A percentile compares a stretch with the other conserved stretches of the same genome.
These are phyloP conservation scores for Bauhinia variegata DNA, from an alignment of 306 rosid genomes.

Conservation along the genomic window DNA sequence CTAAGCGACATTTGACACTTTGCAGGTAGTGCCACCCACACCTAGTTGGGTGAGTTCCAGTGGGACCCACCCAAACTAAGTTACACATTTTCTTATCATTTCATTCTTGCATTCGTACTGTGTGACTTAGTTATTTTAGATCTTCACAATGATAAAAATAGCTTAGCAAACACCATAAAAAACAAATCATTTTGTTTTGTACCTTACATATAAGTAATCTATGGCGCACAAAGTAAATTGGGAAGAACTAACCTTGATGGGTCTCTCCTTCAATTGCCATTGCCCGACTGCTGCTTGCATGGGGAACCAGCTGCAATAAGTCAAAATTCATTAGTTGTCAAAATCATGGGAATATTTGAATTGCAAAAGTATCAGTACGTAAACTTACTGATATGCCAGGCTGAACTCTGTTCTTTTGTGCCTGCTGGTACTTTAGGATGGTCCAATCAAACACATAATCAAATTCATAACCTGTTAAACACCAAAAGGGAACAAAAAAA, in stretches of 20 bases:
- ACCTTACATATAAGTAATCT: neutral
- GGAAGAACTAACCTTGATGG: constrained; percentile 62
- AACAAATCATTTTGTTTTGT: too few species aligned
- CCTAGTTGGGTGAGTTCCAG: too few species aligned
- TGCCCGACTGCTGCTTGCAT: constrained; percentile 62
- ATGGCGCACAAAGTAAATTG: constrained; percentile 21
- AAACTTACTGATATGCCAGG: constrained; percentile 61
- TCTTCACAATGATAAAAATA: too few species aligned
- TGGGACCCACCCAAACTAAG: too few species aligned
- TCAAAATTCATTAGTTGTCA: constrained; percentile 36
- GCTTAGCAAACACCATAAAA: too few species aligned
- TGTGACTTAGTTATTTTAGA: too few species aligned
- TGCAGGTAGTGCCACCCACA: too few species aligned
- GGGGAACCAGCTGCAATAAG: constrained; percentile 58
- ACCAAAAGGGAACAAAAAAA: constrained; percentile 26
- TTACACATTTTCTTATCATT: too few species aligned
- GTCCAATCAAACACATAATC: constrained; percentile 94
- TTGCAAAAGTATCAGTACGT: constrained; percentile 8
- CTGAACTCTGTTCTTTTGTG: constrained; percentile 73
- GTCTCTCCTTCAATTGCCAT: constrained; percentile 56
- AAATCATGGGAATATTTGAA: constrained; percentile 26
- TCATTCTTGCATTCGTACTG: too few species aligned
- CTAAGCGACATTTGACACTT: too few species aligned
- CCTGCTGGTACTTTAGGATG: constrained; percentile 81
- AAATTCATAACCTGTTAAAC: constrained; percentile 71